Conservation (phyloP, 495 filamentous ascomycete genomes). For the Xylaria sp. region DNA sequence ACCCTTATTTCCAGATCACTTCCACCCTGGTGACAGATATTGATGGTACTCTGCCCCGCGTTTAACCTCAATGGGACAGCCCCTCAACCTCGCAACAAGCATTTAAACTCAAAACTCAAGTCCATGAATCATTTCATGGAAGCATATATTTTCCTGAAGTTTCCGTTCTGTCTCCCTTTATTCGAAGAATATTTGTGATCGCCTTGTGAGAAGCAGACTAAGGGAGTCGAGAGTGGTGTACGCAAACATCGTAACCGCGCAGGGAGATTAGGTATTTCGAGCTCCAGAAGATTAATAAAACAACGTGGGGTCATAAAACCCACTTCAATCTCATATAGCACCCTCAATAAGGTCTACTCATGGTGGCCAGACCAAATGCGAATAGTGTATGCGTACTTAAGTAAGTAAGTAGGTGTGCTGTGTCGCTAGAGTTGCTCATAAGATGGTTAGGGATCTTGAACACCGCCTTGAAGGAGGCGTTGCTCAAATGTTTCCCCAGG, state of each 20-base stretch:
- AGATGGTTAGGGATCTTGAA: background rate
- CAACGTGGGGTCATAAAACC: conserved; percentile 9
- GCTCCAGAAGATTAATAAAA: conserved; percentile 12
- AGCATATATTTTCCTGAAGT: background rate
- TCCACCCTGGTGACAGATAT: background rate
- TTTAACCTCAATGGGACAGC: background rate
- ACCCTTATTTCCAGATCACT: conserved; percentile 3
- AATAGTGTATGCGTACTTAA: too few relatives aligned
- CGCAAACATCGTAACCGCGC: background rate
- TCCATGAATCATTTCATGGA: background rate
- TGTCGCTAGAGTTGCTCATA: background rate
- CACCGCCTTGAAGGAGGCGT: background rate
- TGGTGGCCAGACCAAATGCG: background rate
- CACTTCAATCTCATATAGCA: conserved; percentile 21
- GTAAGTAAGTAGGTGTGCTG: too few relatives aligned
- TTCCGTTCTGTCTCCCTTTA: background rate
- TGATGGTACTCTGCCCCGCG: conserved; percentile 10
- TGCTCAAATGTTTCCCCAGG: background rate
- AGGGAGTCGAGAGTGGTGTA: background rate
- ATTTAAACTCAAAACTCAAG: background rate
- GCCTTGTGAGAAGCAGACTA: background rate
- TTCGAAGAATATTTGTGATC: background rate
- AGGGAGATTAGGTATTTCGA: background rate
- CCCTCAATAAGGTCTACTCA: too few relatives aligned
- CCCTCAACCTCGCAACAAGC: background rate